Evolutionary conservation across 495 filamentous ascomycete species (phyloP).

Genomic region (Podospora pseudocomata): DNA sequence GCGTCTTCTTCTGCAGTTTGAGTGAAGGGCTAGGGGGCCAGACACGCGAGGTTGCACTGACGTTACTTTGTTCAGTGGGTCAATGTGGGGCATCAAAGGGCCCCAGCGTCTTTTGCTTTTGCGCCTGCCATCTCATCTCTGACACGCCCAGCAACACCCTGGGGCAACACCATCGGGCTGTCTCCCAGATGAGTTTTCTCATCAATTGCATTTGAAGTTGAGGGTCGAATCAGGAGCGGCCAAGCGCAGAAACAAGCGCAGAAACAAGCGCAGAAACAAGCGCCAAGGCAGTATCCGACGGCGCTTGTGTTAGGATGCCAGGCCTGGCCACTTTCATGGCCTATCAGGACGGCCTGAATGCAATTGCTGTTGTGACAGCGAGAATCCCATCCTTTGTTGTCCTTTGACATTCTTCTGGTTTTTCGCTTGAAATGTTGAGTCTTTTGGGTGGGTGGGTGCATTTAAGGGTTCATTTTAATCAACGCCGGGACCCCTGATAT

Average conservation of each 20-base stretch:
- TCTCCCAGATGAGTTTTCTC: neutral
- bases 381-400: neutral
- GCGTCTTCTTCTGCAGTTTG: neutral
- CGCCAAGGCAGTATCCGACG: neutral
- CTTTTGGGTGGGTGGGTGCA: too few relatives aligned
- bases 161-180: neutral
- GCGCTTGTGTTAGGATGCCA: neutral
- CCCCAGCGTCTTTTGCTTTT: neutral
- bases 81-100: neutral
- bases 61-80: neutral
- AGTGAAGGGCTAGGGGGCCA: neutral
- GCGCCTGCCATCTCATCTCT: slow-evolving; percentile 9
- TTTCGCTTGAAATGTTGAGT: too few relatives aligned
- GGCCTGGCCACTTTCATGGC: neutral
- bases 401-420: too few relatives aligned
- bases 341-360: neutral
- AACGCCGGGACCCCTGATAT: too few relatives aligned
- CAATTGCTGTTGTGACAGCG: neutral
- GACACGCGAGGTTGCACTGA: neutral
- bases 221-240: neutral
- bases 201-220: neutral
- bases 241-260: neutral
- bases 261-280: neutral
- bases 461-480: too few relatives aligned
- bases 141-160: neutral